Evolutionary conservation across 2,329 filamentous ascomycete genomes (phyloP), one percentile per base, ranked within the genome.

Genomic region (Nigrospora sphaerica): DNA sequence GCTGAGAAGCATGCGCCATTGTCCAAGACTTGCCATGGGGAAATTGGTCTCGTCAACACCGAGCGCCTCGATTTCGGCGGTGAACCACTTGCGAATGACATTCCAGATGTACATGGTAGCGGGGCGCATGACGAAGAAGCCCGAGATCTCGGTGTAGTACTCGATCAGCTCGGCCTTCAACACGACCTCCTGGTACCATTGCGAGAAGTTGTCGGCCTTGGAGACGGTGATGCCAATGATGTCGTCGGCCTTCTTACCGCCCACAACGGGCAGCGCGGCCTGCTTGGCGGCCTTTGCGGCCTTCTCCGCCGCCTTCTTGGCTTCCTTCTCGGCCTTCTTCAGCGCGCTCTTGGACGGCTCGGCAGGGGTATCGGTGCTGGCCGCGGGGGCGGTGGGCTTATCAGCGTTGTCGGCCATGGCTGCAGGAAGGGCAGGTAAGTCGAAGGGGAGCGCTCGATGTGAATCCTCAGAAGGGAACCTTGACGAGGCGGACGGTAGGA

Each of bases 131-230:
- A 97, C 93, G 69, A 95, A 97, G 73, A 95, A 96, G 42, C 91
- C 88, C n/a, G 91, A 88, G 51, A 97, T 92, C 71, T 71, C 67
- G 43, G 57, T 73, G 65, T 96, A 97, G 79, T 96, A 98, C 62
- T 95, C 91, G 59, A 97, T 85, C 86, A 98, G 88, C 65, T 96
- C 89, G 58, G 89, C 88, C 79, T 98, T 98, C 62, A 91, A 83
- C 47, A 98, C 86, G 50, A 97, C 88, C 71, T 98, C 92, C 71
- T 95, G 89, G 70, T 98, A 98, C 93, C 93, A 98, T 68, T 84
- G 83, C 43, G 88, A 78, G 64, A 98, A 93, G 70, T 97, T 89
- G 41, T 87, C 85, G 42, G 85, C 75, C 70, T 96, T 97, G 53
- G 79, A 77, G 50, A 86, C 82, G 52, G 91, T 93, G 60, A 96